A percentile compares a stretch with the other conserved stretches of the same genome.
Evolutionary conservation across 257 asterid genomes (phyloP).

Genomic region (Oldenlandia corymbosa): DNA sequence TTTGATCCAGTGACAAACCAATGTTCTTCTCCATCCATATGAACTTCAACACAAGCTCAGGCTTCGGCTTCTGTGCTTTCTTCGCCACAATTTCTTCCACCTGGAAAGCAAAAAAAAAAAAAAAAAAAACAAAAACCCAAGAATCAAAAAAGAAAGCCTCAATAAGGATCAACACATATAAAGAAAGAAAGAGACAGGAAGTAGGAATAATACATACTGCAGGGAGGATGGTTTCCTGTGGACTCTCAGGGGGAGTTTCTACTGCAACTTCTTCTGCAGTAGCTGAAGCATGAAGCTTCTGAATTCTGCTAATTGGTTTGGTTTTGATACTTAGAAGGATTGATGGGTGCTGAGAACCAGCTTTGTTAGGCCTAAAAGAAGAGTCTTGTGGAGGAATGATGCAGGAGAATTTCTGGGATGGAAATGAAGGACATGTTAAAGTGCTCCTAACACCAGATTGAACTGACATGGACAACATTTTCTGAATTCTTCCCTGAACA

Average conservation of each 20-base stretch:
- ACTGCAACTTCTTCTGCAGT: slow-evolving; percentile 35
- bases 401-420: slow-evolving; percentile 30
- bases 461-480: slow-evolving; percentile 42
- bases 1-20: slow-evolving; percentile 39
- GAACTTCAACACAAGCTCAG: slow-evolving; percentile 40
- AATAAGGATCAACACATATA: not conserved
- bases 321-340: slow-evolving; percentile 21
- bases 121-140: not conserved
- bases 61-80: slow-evolving; percentile 37
- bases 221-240: slow-evolving; percentile 17
- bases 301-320: slow-evolving; percentile 24
- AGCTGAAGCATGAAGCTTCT: slow-evolving; percentile 34
- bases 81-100: slow-evolving; percentile 20
- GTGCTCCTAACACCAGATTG: slow-evolving; percentile 31
- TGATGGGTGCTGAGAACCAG: slow-evolving; percentile 19
- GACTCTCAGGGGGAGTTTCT: slow-evolving; percentile 20
- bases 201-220: slow-evolving; percentile 7
- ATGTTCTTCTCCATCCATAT: slow-evolving; percentile 57
- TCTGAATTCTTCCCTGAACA: not conserved
- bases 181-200: not conserved
- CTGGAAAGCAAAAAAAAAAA: slow-evolving; percentile 22
- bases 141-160: too few relatives aligned
- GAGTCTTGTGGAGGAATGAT: slow-evolving; percentile 28
- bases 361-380: slow-evolving; percentile 24
- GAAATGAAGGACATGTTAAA: slow-evolving; percentile 33